Percentiles rank a stretch among this genome's conserved stretches.
phyloP scores from a whole-genome alignment of 2,329 filamentous ascomycete genomes.

The Stemphylium vesicarium region DNA sequence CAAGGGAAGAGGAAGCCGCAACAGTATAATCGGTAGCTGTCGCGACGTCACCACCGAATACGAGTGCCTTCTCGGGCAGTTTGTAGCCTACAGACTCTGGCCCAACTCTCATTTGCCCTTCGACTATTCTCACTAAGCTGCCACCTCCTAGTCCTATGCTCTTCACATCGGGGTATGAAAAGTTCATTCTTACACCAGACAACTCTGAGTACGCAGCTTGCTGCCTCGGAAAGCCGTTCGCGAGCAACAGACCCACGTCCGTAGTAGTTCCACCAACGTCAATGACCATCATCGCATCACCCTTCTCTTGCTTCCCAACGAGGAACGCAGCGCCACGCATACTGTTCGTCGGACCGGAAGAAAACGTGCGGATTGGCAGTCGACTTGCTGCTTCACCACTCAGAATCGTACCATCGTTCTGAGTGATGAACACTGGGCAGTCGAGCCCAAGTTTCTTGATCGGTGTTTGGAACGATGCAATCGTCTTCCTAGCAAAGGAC shows the following conservation, averaged over 20 bases:
- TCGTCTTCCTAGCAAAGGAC: conserved; percentile 54
- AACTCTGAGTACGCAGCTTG: conserved; percentile 68
- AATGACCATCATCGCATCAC: conserved; percentile 65
- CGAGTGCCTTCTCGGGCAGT: conserved; percentile 59
- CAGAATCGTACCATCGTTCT: conserved; percentile 60
- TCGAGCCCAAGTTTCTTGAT: conserved; percentile 54
- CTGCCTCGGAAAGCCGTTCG: conserved; percentile 68
- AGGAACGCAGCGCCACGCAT: conserved; percentile 59
- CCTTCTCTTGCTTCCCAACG: conserved; percentile 37
- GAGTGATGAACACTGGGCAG: conserved; percentile 59
- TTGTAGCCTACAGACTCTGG: conserved; percentile 69
- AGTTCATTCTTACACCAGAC: conserved; percentile 67
- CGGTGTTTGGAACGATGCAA: conserved; percentile 54
- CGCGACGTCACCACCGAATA: conserved; percentile 63
- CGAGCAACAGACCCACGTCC: conserved; percentile 66
- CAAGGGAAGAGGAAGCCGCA: conserved; percentile 42
- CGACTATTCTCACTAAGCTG: conserved; percentile 57
- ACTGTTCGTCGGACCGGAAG: conserved; percentile 60
- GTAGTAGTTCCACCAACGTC: conserved; percentile 72
- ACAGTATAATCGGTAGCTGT: conserved; percentile 66
- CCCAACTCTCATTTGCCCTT: conserved; percentile 57
- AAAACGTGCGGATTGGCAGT: conserved; percentile 60
- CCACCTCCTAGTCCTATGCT: conserved; percentile 66
- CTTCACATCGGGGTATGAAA: conserved; percentile 62
- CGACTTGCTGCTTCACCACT: conserved; percentile 55